These are phyloP conservation scores for Saraca asoca DNA, from an alignment of 331 rosid species.

Conservation along the genomic window DNA sequence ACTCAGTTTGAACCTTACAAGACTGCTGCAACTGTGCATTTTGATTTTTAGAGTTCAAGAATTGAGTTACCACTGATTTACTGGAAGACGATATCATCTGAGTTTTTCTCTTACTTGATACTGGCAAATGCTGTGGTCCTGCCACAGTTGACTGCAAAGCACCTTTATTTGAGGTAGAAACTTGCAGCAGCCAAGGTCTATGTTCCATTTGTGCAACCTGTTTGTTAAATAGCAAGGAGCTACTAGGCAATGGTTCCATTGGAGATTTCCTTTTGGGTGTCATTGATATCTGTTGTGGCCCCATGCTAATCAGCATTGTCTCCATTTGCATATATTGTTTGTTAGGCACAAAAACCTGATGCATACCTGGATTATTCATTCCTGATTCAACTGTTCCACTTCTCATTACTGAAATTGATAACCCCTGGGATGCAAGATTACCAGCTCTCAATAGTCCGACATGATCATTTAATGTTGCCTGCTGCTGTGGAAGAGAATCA, in stretches of 20 bases:
- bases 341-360: constrained; percentile 34
- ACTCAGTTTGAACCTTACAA: constrained; percentile 65
- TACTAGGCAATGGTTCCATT: constrained; percentile 40
- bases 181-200: constrained; percentile 83
- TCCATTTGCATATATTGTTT: constrained; percentile 51
- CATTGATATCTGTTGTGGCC: constrained; percentile 44
- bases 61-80: constrained; percentile 63
- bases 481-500: constrained; percentile 46
- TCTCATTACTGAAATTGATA: constrained; percentile 40
- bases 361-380: constrained; percentile 35
- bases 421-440: constrained; percentile 47
- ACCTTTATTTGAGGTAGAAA: constrained; percentile 46
- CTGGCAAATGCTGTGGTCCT: constrained; percentile 39
- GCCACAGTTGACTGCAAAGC: constrained; percentile 49
- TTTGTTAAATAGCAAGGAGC: constrained; percentile 48
- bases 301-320: constrained; percentile 29
- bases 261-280: constrained; percentile 71
- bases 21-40: constrained; percentile 48
- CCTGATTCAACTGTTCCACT: constrained; percentile 46
- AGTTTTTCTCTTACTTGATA: constrained; percentile 58
- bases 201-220: constrained; percentile 54
- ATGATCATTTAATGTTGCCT: constrained; percentile 38
- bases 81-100: constrained; percentile 54
- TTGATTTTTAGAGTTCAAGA: constrained; percentile 54
- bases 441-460: constrained; percentile 47